Evolutionary conservation across 257 asterid genomes (phyloP), one percentile per base, ranked within the genome.

Genomic region (Prunella vulgaris): DNA sequence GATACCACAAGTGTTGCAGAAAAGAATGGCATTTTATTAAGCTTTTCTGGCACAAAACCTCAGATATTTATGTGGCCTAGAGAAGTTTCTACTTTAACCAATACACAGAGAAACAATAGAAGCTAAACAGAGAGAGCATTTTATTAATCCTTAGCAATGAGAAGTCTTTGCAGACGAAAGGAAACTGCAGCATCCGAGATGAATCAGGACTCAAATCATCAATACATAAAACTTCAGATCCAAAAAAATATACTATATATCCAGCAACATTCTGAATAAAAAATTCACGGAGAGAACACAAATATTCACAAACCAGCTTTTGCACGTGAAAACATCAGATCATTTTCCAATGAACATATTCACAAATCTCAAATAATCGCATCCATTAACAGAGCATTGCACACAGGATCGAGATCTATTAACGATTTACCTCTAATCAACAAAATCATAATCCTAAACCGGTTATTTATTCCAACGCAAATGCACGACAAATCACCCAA

Each of bases 181-280:
- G 48, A 28, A 62, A 25, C 52, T 28, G 42, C 63, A 28, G 32
- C 33, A 38, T 3, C 32, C 63, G 21, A 38, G 6, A 66, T 49
- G 57, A 73, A 60, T 8, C 75, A 67, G 58, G 15, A 3, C 37
- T 33, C 7, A 25, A 56, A 35, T 32, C 15, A 20, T 52, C 18
- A 61, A 61, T 7, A 53, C 15, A 38, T 60, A 61, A 64, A 49
- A 5, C 30, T 46, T 46, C 28, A 71, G 49, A 75, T 72, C 73
- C 72, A 46, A 35, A 66, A 70, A 60, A n/a, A 42, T 4, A n/a
- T n/a, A n/a, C n/a, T n/a, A n/a, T n/a, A n/a, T n/a, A n/a, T 24
- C 38, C 46, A 33, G 10, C 62, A 30, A 64, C 64, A 21, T 18
- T 5, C 8, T 4, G 30, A 62, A 21, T 70, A 37, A 68, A 9